Conservation (phyloP, 2,329 filamentous ascomycete genomes). For the Monascus ruber region DNA sequence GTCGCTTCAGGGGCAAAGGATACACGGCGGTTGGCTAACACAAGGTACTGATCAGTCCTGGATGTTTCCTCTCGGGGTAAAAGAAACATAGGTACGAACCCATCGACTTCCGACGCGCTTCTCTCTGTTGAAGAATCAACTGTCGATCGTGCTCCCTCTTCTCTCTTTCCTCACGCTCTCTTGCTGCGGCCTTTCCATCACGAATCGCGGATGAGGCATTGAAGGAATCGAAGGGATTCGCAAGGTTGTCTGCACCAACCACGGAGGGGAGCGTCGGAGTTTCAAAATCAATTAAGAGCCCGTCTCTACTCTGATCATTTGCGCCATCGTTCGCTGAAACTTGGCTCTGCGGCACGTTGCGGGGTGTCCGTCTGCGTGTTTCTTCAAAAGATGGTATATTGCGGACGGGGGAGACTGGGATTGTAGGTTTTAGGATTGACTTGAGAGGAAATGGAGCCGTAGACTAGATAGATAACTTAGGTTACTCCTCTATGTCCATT, state of each 20-base stretch:
- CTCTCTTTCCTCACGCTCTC: constrained; percentile 58
- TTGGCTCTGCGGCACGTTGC: constrained; percentile 15
- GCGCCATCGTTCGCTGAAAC: constrained; percentile 9
- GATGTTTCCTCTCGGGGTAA: not conserved
- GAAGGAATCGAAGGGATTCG: constrained; percentile 38
- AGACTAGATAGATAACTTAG: constrained; percentile 21
- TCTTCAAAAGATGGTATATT: constrained; percentile 52
- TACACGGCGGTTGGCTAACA: constrained; percentile 67
- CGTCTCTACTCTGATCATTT: constrained; percentile 15
- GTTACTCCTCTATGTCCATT: not conserved
- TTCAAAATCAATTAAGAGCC: constrained; percentile 33
- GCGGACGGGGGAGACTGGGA: constrained; percentile 54
- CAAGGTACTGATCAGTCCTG: no score
- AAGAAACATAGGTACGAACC: constrained; percentile 31
- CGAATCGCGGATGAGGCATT: constrained; percentile 29
- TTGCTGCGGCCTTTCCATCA: constrained; percentile 50
- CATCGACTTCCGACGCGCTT: constrained; percentile 82
- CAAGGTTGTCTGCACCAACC: constrained; percentile 29
- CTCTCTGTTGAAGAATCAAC: constrained; percentile 59
- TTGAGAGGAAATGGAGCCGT: constrained; percentile 36
- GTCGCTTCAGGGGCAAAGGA: constrained; percentile 97
- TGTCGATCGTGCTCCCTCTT: constrained; percentile 46
- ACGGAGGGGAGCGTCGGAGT: constrained; percentile 23
- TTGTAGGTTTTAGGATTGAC: constrained; percentile 73
- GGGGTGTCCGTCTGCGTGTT: constrained; percentile 30